These are phyloP conservation scores for Neoscytalidium dimidiatum DNA, from an alignment of 2,329 filamentous ascomycete species.

Conservation along the genomic window DNA sequence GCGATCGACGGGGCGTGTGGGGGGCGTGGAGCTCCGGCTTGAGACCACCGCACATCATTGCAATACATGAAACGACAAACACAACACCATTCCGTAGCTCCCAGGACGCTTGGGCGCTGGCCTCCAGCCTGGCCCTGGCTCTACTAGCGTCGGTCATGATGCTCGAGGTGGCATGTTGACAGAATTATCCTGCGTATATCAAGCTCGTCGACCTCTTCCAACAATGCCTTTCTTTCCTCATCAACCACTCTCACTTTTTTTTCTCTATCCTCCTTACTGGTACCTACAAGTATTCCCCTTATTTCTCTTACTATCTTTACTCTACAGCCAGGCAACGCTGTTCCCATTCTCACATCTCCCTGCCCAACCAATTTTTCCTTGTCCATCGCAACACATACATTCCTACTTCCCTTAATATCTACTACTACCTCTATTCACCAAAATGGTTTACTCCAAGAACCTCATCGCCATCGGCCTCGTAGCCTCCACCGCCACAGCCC, in stretches of 20 bases:
- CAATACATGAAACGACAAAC: background rate
- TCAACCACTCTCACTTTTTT: background rate
- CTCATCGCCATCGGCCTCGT: constrained; percentile 1
- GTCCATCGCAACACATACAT: background rate
- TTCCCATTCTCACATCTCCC: background rate
- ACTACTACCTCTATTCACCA: background rate
- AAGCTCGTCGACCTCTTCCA: background rate
- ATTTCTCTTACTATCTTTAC: background rate
- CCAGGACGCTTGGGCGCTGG: background rate
- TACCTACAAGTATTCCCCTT: background rate
- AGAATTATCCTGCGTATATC: background rate
- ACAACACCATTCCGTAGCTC: background rate
- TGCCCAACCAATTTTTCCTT: background rate
- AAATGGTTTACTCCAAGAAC: constrained; percentile 12
- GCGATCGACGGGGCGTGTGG: background rate
- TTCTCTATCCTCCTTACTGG: background rate
- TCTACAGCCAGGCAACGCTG: background rate
- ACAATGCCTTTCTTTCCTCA: background rate
- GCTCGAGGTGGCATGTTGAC: background rate
- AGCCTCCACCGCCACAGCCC: background rate
- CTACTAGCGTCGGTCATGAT: background rate
- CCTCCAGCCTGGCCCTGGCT: background rate
- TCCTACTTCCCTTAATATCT: too few species aligned
- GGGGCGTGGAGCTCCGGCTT: background rate
- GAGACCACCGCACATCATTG: background rate